These are phyloP conservation scores for Mollisia scopiformis DNA, from an alignment of 2,329 filamentous ascomycete genomes.

Conservation along the genomic window DNA sequence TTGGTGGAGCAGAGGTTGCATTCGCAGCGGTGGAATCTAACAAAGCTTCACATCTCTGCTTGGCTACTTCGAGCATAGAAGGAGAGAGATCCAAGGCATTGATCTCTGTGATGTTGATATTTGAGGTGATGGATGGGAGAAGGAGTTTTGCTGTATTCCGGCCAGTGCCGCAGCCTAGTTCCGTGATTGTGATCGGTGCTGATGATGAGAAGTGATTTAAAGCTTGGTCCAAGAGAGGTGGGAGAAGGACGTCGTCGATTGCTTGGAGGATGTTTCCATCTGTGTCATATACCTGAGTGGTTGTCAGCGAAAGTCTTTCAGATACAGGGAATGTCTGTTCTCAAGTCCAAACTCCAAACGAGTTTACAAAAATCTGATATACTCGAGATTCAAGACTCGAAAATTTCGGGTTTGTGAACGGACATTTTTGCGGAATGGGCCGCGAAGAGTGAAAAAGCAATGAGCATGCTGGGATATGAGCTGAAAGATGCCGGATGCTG, in stretches of 20 bases:
- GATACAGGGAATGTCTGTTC: not conserved
- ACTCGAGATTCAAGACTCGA: not conserved
- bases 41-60: constrained; percentile 18
- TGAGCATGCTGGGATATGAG: too few relatives aligned
- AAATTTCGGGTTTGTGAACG: not conserved
- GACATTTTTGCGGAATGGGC: not conserved
- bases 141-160: constrained; percentile 60
- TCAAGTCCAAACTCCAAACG: not conserved
- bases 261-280: constrained; percentile 69
- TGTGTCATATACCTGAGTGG: constrained; percentile 57
- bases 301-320: constrained; percentile 18
- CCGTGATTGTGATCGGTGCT: constrained; percentile 49
- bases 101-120: constrained; percentile 26
- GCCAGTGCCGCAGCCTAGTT: constrained; percentile 68
- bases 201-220: constrained; percentile 37
- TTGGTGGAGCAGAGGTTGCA: not conserved
- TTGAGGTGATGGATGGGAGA: constrained; percentile 15
- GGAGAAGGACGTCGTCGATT: constrained; percentile 61
- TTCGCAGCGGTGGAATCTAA: not conserved
- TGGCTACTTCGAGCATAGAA: constrained; percentile 60
- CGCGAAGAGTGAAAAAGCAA: too few relatives aligned
- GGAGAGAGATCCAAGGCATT: constrained; percentile 54
- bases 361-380: too few relatives aligned
- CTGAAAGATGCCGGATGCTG: not conserved
- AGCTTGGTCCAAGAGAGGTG: constrained; percentile 51